A percentile compares a stretch with the other conserved stretches of the same genome.
These are phyloP conservation scores for Garcia nutans DNA, from an alignment of 345 rosid species.

Conservation along the genomic window DNA sequence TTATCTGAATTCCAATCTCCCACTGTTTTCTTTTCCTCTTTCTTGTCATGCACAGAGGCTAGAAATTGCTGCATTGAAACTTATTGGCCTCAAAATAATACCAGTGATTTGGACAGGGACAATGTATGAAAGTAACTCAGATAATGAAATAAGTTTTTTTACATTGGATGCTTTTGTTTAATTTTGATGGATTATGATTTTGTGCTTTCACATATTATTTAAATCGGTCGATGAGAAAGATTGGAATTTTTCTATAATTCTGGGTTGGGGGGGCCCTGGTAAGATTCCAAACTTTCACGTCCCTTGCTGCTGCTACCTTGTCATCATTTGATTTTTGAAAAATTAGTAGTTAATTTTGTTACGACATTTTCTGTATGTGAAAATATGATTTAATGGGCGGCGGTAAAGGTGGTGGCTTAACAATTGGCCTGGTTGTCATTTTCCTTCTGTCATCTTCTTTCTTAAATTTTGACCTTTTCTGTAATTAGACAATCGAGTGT, in stretches of 20 bases:
- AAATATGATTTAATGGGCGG: background rate
- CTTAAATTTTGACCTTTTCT: background rate
- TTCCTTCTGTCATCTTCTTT: background rate
- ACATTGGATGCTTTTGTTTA: slow-evolving; percentile 17
- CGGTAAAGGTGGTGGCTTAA: background rate
- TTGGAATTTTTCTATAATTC: slow-evolving; percentile 14
- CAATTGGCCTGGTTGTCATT: background rate
- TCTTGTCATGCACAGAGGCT: slow-evolving; percentile 13
- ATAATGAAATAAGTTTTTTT: slow-evolving; percentile 36
- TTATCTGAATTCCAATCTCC: slow-evolving; percentile 1
- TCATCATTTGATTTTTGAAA: background rate
- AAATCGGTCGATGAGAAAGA: slow-evolving; percentile 11
- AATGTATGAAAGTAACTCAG: slow-evolving; percentile 17
- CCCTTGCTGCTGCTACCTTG: background rate
- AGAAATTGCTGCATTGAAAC: slow-evolving; percentile 18
- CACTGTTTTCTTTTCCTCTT: background rate
- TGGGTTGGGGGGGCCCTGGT: slow-evolving; percentile 2
- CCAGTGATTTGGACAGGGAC: slow-evolving; percentile 16
- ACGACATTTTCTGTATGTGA: background rate
- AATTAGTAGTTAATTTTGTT: slow-evolving; percentile 10
- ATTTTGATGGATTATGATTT: slow-evolving; percentile 7
- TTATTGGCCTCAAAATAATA: slow-evolving; percentile 19
- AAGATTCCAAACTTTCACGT: slow-evolving; percentile 12
- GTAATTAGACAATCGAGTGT: background rate
- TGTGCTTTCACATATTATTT: background rate